Evolutionary conservation across 768 basidiomycete species (phyloP).

Genomic region (Pholiota microspora): DNA sequence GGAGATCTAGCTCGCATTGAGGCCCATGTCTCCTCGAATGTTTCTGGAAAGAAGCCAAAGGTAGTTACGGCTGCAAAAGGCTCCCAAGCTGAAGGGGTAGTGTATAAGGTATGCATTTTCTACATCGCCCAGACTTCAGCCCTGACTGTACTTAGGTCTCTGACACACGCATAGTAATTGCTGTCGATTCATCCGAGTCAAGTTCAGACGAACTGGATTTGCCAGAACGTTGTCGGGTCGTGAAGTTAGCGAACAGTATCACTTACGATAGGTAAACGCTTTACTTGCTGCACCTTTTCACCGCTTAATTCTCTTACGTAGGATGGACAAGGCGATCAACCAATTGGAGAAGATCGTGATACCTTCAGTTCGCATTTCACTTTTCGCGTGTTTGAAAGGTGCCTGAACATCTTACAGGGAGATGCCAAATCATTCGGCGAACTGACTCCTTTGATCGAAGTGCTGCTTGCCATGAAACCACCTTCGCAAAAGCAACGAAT

Average conservation of each 20-base stretch:
- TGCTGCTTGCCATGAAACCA: constrained; percentile 65
- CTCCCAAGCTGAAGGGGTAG: constrained; percentile 68
- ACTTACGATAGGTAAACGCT: constrained; percentile 76
- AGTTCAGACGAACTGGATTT: constrained; percentile 68
- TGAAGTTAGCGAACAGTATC: constrained; percentile 90
- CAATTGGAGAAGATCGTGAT: constrained; percentile 45
- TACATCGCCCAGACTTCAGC: background rate
- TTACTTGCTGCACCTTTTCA: no score
- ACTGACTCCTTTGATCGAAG: constrained; percentile 54
- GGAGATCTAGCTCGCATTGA: constrained; percentile 91
- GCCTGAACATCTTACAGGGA: constrained; percentile 20
- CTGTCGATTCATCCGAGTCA: constrained; percentile 64
- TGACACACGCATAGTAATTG: constrained; percentile 78
- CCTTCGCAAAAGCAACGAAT: constrained; percentile 39
- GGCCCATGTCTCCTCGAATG: constrained; percentile 50
- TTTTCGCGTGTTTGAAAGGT: background rate
- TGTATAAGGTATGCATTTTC: constrained; percentile 64
- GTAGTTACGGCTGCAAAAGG: constrained; percentile 35
- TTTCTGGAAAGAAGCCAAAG: constrained; percentile 43
- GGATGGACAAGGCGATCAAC: constrained; percentile 86
- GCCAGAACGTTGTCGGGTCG: constrained; percentile 78
- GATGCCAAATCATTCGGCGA: constrained; percentile 42
- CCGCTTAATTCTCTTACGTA: constrained; percentile 32
- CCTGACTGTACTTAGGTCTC: constrained; percentile 52
- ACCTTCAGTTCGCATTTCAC: constrained; percentile 17